Evolutionary conservation across 2,329 filamentous ascomycete genomes (phyloP), one percentile per base, ranked within the genome.

Genomic region (Fusarium staphyleae): DNA sequence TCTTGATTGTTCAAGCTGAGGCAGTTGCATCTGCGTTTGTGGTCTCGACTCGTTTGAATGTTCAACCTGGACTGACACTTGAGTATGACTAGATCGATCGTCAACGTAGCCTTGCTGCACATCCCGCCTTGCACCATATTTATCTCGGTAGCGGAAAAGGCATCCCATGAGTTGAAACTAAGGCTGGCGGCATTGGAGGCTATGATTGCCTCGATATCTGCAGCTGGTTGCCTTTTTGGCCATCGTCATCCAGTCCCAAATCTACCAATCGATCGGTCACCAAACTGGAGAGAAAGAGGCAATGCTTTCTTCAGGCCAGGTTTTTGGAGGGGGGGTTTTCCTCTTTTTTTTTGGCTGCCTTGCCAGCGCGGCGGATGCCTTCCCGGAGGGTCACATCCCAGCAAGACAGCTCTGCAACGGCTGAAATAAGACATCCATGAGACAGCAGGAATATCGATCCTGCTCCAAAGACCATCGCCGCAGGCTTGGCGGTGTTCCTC

Each of bases 51-150:
- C 28, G 30, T 42, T 43, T 29, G 9, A 33, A 34, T 29, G 39
- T 36, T 41, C 22, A 51, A 45, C 33, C 13, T 35, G 44, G 41
- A 55, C 57, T 61, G 34, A 62, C 57, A 62, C 57, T 47, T 40
- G 36, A 39, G 19, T 41, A 62, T 55, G 33, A 42, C 57, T 51
- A 44, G 48, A 43, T 33, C 45, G 48, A 43, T 33, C 15, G 26
- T 48, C 32, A 32, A 43, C 42, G 28, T 11, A 14, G 44, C 29
- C 12, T 26, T 29, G 30, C 28, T 13, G 18, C 16, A 41, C 37
- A n/a, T 12, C 11, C 18, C 13, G 12, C 30, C 40, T 15, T 16
- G 37, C 14, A 33, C 40, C 14, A 9, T 46, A 24, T 16, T 22
- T 9, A 32, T 32, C 33, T 40, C 28, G 28, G 12, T 29, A 32